Evolutionary conservation across 768 basidiomycete genomes (phyloP), one percentile per base, ranked within the genome.

Genomic region (Dioszegia aurantiaca): DNA sequence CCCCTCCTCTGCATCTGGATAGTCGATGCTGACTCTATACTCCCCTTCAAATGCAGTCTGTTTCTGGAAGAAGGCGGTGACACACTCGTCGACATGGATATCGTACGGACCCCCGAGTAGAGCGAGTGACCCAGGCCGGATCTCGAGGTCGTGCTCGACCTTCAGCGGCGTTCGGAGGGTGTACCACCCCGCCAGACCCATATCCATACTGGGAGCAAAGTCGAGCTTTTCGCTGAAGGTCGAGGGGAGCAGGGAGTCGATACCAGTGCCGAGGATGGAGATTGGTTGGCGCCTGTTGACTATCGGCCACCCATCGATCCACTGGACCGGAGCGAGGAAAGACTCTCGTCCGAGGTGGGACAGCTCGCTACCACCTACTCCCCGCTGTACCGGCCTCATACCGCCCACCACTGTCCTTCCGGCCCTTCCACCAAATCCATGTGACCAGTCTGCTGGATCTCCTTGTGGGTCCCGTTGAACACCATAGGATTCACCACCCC

Each of bases 361-460:
- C 46, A 30, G 16, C 8, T 42, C 51, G n/a, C 36, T 39, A 19
- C 54, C 33, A 14, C 8, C 41, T 42, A 27, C 26, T 39, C 16
- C 36, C 26, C 27, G n/a, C n/a, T 10, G 33, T 3, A 44, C 53
- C 31, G 51, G 51, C 8, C 56, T n/a, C 46, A 70, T 67, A n/a
- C 61, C 69, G 61, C 58, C 58, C 67, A 76, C 77, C 77, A 79
- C 36, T 72, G 68, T 0, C 77, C 78, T 9, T 61, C 55, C 0
- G 43, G 60, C 48, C 78, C 77, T 51, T 77, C 71, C 48, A 79
- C 72, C 5, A 80, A 41, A 60, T 80, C 79, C 24, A 77, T 70
- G 58, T 80, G 79, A 2, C 79, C 79, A 9, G 79, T 77, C 8
- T 78, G 77, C 60, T 78, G 78, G 40, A 79, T 74, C 71, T 65